Conservation (phyloP, 768 basidiomycete species). For the Phaeotremella fagi region DNA sequence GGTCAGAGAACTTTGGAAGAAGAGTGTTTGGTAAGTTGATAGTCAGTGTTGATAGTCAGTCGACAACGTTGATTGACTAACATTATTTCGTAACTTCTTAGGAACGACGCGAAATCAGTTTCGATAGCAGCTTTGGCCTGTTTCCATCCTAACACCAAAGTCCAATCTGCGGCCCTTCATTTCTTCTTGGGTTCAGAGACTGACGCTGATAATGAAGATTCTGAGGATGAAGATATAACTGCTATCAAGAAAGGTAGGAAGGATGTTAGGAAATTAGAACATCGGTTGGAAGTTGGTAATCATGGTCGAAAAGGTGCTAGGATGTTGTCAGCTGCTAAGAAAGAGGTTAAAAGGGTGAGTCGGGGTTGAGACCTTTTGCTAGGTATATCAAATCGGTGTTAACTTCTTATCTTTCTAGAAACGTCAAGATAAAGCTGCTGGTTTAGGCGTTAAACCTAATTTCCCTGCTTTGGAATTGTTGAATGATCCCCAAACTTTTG, state of each 20-base stretch:
- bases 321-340: conserved; percentile 55
- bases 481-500: conserved; percentile 91
- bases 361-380: background rate
- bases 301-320: conserved; percentile 72
- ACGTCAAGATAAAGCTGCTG: conserved; percentile 46
- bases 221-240: conserved; percentile 66
- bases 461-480: conserved; percentile 90
- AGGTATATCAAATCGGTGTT: background rate
- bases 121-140: conserved; percentile 86
- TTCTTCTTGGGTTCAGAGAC: conserved; percentile 85
- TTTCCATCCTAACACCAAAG: conserved; percentile 88
- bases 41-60: background rate
- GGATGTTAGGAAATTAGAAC: conserved; percentile 69
- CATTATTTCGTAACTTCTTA: conserved; percentile 34
- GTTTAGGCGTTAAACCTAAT: conserved; percentile 54
- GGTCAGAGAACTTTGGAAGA: conserved; percentile 90
- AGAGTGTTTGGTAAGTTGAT: conserved; percentile 66
- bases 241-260: conserved; percentile 53
- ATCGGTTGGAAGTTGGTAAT: conserved; percentile 49
- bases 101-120: conserved; percentile 87
- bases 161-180: conserved; percentile 87
- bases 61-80: too few relatives aligned
- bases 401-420: conserved; percentile 23
- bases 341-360: conserved; percentile 64
- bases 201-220: conserved; percentile 66